Percentiles rank a stretch among this genome's conserved stretches.
phyloP scores from a whole-genome alignment of 257 asterid species.

The Nicotiana undulata region DNA sequence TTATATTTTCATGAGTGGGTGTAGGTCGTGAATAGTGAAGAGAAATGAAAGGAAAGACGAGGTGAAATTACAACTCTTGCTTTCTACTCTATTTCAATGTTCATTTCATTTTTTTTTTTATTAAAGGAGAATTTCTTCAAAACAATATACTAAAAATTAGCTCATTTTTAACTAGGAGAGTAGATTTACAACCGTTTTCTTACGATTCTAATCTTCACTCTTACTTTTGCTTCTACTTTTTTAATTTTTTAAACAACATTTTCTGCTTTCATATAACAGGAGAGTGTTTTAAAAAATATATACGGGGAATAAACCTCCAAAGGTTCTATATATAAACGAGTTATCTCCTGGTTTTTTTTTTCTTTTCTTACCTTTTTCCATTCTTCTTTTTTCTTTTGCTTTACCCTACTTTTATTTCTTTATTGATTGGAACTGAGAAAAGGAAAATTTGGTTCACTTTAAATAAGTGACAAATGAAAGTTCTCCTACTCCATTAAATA shows the following conservation, averaged over 20 bases:
- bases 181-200: too few species aligned
- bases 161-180: not conserved
- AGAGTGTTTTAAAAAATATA: too few species aligned
- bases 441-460: not conserved
- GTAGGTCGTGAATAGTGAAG: not conserved
- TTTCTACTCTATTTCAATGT: not conserved
- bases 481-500: not conserved
- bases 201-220: too few species aligned
- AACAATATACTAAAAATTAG: too few species aligned
- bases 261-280: too few species aligned
- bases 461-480: constrained; percentile 5
- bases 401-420: too few species aligned
- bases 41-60: not conserved
- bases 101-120: too few species aligned
- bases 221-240: too few species aligned
- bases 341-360: not conserved
- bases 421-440: not conserved
- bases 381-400: too few species aligned
- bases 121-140: not conserved
- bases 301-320: too few species aligned
- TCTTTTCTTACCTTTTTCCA: not conserved
- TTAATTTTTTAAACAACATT: too few species aligned
- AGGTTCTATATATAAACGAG: too few species aligned
- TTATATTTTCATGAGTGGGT: not conserved
- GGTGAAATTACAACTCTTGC: not conserved